Evolutionary conservation across 1,139 yeast genomes (phyloP).

Genomic region (Arxiozyma telluris): DNA sequence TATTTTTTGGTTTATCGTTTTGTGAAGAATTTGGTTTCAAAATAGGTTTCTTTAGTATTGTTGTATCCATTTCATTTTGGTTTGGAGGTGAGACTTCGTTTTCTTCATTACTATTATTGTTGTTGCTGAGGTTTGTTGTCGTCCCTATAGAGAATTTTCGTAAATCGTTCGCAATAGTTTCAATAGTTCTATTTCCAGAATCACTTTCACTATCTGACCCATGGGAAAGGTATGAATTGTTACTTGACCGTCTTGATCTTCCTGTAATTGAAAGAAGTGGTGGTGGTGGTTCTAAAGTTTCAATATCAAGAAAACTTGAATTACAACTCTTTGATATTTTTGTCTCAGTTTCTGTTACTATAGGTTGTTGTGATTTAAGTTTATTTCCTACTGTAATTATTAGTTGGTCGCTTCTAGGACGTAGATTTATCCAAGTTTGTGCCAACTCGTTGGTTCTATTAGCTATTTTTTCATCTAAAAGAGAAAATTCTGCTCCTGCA

Average conservation of each 20-base stretch:
- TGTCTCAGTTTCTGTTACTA: not conserved
- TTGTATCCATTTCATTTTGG: not conserved
- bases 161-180: slow-evolving; percentile 8
- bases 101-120: not conserved
- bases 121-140: not conserved
- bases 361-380: not conserved
- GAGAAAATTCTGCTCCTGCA: slow-evolving; percentile 34
- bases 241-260: slow-evolving; percentile 9
- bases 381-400: slow-evolving; percentile 8
- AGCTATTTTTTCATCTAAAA: slow-evolving; percentile 30
- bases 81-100: not conserved
- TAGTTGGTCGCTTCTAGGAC: slow-evolving; percentile 21
- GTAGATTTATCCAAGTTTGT: slow-evolving; percentile 30
- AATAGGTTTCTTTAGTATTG: not conserved
- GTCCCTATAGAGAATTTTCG: slow-evolving; percentile 8
- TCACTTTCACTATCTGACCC: slow-evolving; percentile 8
- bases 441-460: slow-evolving; percentile 30
- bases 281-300: slow-evolving; percentile 7
- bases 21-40: not conserved
- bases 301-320: not conserved
- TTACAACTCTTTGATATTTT: not conserved
- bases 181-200: slow-evolving; percentile 9
- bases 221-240: not conserved
- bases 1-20: not conserved
- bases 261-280: slow-evolving; percentile 4